Evolutionary conservation across 305 asterid genomes (phyloP).

Genomic region (Fraxinus baroniana): DNA sequence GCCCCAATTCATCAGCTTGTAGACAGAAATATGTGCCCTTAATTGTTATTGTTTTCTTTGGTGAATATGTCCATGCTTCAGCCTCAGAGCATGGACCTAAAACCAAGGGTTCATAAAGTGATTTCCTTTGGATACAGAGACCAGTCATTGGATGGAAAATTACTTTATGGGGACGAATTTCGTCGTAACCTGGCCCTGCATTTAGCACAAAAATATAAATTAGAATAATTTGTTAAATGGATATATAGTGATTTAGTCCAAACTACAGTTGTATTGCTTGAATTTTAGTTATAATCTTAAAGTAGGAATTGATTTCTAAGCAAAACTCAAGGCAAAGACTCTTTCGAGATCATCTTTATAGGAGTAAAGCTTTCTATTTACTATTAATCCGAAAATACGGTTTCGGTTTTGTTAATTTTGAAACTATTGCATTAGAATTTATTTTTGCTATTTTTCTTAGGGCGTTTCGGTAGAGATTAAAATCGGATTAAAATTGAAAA

Average conservation of each 20-base stretch:
- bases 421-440: background rate
- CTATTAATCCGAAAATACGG: background rate
- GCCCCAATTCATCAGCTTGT: constrained; percentile 54
- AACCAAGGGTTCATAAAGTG: constrained; percentile 48
- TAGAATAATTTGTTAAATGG: background rate
- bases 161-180: constrained; percentile 47
- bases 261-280: background rate
- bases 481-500: no score
- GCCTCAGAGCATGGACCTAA: constrained; percentile 84
- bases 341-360: background rate
- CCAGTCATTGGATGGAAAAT: constrained; percentile 86
- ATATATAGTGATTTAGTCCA: background rate
- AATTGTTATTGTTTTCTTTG: constrained; percentile 48
- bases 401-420: background rate
- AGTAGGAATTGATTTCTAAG: background rate
- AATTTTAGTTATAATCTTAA: background rate
- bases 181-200: constrained; percentile 74
- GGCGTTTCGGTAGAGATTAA: no score
- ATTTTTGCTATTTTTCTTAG: no score
- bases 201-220: background rate
- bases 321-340: background rate
- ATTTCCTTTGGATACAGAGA: constrained; percentile 51
- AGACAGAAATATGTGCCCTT: constrained; percentile 69
- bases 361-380: background rate
- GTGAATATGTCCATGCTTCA: constrained; percentile 62